Conservation (phyloP, 108 stramenopile species). For the Nitzschia sp. region DNA sequence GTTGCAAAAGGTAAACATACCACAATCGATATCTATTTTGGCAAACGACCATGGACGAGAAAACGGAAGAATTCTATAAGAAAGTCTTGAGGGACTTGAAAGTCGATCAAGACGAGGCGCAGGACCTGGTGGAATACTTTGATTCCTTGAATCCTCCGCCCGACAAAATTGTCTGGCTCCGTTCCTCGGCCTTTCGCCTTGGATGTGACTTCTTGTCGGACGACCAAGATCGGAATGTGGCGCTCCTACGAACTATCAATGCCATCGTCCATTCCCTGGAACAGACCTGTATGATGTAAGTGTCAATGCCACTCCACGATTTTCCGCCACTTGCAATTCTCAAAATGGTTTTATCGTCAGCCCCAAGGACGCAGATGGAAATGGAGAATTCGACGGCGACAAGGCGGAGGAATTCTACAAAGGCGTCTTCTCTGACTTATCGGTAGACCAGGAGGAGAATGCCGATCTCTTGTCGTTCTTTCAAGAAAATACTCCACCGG, state of each 20-base stretch:
- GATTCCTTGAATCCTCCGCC: constrained; percentile 54
- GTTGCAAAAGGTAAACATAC: too few relatives aligned
- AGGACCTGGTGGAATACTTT: constrained; percentile 39
- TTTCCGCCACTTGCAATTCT: not conserved
- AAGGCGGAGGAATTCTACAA: constrained; percentile 31
- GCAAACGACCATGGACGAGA: constrained; percentile 39
- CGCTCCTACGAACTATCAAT: constrained; percentile 60
- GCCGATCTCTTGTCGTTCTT: constrained; percentile 38
- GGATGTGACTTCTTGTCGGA: constrained; percentile 60
- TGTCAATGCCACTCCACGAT: not conserved
- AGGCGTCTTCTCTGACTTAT: constrained; percentile 33
- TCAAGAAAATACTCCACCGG: constrained; percentile 41
- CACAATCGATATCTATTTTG: too few relatives aligned
- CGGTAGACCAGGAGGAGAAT: constrained; percentile 49
- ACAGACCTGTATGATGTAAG: constrained; percentile 49
- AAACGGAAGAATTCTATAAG: constrained; percentile 43
- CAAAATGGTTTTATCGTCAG: not conserved
- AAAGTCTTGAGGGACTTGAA: constrained; percentile 44
- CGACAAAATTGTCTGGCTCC: constrained; percentile 65
- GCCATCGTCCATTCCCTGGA: constrained; percentile 66
- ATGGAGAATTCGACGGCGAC: constrained; percentile 37
- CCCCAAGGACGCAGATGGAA: constrained; percentile 20
- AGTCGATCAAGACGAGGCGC: constrained; percentile 44
- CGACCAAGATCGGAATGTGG: constrained; percentile 55
- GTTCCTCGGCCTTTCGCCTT: constrained; percentile 65